Base-by-base conservation (phyloP, 805 yeast species). In the Candida orba region DNA sequence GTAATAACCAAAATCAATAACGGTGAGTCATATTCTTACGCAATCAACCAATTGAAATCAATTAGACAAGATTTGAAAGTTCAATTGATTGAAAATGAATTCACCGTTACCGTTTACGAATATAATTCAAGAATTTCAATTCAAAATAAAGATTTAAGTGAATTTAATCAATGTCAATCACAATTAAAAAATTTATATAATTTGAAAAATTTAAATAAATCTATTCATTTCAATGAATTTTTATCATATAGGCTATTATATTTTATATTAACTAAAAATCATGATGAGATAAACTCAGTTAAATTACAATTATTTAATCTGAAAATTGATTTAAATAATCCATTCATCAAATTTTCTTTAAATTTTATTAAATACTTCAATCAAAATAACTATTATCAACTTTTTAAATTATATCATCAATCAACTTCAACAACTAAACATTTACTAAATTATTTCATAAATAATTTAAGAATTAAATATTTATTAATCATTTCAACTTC, bases 161-260 rank as follows among this genome's bases (percentile, higher is more conserved):
- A 93, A 62, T 89, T 85, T 61, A 93, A 93, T 65, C 97, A 91
- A 61, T 93, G 98, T 60, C 95, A 85, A 62, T 78, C 95, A 14
- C 87, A 88, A 54, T 65, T 93, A 40, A 76, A 76, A 49, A 68
- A 73, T 37, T 66, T 90, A 22, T 90, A 83, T 57, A 74, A 68
- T 24, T 53, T 55, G 22, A 66, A 67, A 6, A 61, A 64, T 8
- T 58, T 65, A n/a, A 53, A 51, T 29, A 56, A 59, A 4, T 65
- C 69, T 10, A 59, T 67, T 13, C 67, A 68, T 43, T 63, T 70
- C 51, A 66, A 71, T 38, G 96, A 90, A 57, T 87, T 86, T 54
- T 62, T 78, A 34, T 72, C 86, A 38, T 90, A 86, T 62, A 69
- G 88, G 43, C 70, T 88, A 12, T 68, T 89, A 4, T 90, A 90